Percentiles rank a stretch among this genome's conserved stretches.
These are phyloP conservation scores for Cercophora newfieldiana DNA, from an alignment of 495 filamentous ascomycete species.

Conservation along the genomic window DNA sequence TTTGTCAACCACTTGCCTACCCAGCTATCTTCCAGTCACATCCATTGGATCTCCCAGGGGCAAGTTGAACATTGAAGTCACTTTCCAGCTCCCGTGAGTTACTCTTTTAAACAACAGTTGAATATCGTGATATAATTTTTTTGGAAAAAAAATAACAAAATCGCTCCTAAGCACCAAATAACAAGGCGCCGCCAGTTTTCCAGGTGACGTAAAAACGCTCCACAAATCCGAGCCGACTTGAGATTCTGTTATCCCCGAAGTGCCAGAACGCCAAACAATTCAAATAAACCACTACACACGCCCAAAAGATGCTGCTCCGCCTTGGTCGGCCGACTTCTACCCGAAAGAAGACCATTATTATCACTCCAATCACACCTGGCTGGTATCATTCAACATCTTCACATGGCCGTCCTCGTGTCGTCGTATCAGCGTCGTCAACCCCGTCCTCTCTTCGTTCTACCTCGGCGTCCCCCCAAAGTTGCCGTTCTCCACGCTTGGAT, in stretches of 20 bases:
- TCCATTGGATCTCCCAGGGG: too few relatives aligned
- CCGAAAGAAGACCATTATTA: background rate
- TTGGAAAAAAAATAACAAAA: too few relatives aligned
- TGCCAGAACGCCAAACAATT: background rate
- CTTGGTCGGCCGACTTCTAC: background rate
- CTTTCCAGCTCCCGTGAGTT: background rate
- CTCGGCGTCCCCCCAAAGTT: conserved; percentile 30
- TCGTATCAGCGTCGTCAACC: background rate
- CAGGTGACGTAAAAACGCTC: background rate
- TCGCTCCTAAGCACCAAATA: background rate
- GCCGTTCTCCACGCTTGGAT: conserved; percentile 56
- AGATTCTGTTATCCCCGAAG: background rate
- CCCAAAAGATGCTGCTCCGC: background rate
- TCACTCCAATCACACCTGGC: background rate
- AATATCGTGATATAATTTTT: background rate
- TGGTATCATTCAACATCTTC: background rate
- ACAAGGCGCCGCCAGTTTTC: background rate
- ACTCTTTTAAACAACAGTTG: background rate
- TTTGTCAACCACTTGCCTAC: too few relatives aligned
- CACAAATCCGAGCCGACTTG: background rate
- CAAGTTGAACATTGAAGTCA: too few relatives aligned
- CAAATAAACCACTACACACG: too few relatives aligned
- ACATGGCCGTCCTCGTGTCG: background rate
- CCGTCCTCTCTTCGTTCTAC: background rate
- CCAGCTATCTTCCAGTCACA: too few relatives aligned